Evolutionary conservation across 2,329 filamentous ascomycete species (phyloP).

Genomic region (Hyphodiscus sp.): DNA sequence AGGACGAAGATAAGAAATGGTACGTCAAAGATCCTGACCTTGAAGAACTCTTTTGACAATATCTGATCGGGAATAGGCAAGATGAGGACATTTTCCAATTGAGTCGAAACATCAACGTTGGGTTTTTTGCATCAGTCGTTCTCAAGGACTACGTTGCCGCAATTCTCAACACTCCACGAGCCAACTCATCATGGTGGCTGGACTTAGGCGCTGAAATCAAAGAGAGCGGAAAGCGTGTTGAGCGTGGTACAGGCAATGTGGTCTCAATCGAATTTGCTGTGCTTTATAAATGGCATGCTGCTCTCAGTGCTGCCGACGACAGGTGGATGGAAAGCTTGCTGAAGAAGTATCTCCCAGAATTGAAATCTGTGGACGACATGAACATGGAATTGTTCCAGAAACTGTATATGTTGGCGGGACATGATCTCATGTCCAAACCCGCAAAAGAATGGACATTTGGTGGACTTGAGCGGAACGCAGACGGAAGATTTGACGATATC

Average conservation of each 20-base stretch:
- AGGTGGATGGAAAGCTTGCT: conserved; percentile 54
- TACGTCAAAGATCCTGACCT: conserved; percentile 19
- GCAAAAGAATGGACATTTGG: conserved; percentile 27
- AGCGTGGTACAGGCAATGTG: conserved; percentile 64
- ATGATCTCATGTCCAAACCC: conserved; percentile 30
- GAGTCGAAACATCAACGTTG: conserved; percentile 25
- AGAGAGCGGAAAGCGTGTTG: background rate
- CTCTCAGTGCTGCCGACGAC: conserved; percentile 67
- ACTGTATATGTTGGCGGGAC: conserved; percentile 14
- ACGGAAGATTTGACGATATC: conserved; percentile 38
- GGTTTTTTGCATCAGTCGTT: conserved; percentile 71
- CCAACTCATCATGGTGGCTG: conserved; percentile 63
- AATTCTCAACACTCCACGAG: conserved; percentile 32
- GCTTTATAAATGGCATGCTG: conserved; percentile 79
- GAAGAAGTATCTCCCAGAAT: background rate
- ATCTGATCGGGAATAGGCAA: conserved; percentile 30
- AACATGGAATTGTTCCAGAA: conserved; percentile 23
- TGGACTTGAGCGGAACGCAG: conserved; percentile 31
- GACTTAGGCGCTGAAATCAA: conserved; percentile 53
- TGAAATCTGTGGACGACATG: conserved; percentile 36
- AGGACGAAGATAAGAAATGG: conserved; percentile 33
- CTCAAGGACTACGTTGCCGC: conserved; percentile 70
- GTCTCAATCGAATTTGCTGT: conserved; percentile 85
- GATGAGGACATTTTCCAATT: conserved; percentile 25
- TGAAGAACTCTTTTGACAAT: background rate